phyloP scores from a whole-genome alignment of 2,329 filamentous ascomycete genomes.

The Alternaria ventricosa region DNA sequence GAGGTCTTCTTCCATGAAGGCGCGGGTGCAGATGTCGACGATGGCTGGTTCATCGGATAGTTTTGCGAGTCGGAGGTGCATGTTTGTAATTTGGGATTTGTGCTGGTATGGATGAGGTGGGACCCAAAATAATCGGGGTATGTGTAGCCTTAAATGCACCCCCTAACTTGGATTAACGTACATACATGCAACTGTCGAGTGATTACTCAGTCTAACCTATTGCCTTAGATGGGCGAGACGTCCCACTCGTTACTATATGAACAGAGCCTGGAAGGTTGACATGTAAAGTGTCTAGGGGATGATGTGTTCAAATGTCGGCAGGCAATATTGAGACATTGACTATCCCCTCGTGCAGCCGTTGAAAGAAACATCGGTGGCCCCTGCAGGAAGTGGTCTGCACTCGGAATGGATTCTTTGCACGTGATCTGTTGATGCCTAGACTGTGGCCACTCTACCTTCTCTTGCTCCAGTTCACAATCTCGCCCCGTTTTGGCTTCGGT shows the following conservation, averaged over 20 bases:
- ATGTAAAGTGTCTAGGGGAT: neutral
- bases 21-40: slow-evolving; percentile 21
- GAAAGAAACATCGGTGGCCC: neutral
- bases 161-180: neutral
- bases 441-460: neutral
- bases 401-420: neutral
- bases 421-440: neutral
- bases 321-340: neutral
- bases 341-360: neutral
- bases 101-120: neutral
- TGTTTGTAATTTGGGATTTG: neutral
- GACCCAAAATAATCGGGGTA: neutral
- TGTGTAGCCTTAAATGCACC: neutral
- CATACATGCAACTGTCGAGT: neutral
- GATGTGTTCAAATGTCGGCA: neutral
- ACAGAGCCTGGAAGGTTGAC: neutral
- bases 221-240: rapidly evolving
- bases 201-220: neutral
- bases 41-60: slow-evolving; percentile 26
- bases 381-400: neutral
- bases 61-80: slow-evolving; percentile 24
- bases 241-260: neutral
- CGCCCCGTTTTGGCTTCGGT: neutral
- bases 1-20: slow-evolving; percentile 41
- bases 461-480: neutral